Evolutionary conservation across 2,329 filamentous ascomycete genomes (phyloP), one percentile per base, ranked within the genome.

Genomic region (Mycosphaerelloides madeirae): DNA sequence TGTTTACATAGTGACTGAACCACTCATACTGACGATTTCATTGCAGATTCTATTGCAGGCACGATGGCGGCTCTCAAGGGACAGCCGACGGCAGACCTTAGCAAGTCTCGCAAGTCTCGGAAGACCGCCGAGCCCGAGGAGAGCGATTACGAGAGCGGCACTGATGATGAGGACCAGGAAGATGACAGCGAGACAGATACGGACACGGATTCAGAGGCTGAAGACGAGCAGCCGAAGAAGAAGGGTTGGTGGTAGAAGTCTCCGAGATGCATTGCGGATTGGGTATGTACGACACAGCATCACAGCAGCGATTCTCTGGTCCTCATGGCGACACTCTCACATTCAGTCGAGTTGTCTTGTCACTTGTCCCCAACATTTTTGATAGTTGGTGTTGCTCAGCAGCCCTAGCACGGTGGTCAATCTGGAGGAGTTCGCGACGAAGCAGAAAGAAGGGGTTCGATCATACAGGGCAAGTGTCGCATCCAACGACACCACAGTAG

Each of bases 141-240:
- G 41, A 66, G 63, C 48, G 65, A 67, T 44, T 63, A 63, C 38
- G 64, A 65, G 40, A 61, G 56, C 42, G 61, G 59, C 39, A 67
- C 65, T 14, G 64, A 67, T 40, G 63, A 63, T 34, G 64, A 66
- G 32, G 62, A 60, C 35, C 62, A 59, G 31, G 62, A 65, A 16
- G 60, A 56, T 29, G 65, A 66, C 34, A 66, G 63, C 41, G 65
- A 66, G 39, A 80, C 76, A 22, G 71, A 80, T 57, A 79, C 77
- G 16, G 88, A 94, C 71, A 94, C 87, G 52, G 84, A 87, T 52
- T 88, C 84, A 13, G 87, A 94, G 49, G 83, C 84, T 48, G 82
- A 85, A 37, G 52, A 51, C n/a, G 49, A 48, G 34, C 41, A 44
- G 15, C 25, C 42, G 29, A 52, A 50, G 43, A 41, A 38, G 31